phyloP scores from a whole-genome alignment of 805 yeast genomes.

The Pichia cabralensis region DNA sequence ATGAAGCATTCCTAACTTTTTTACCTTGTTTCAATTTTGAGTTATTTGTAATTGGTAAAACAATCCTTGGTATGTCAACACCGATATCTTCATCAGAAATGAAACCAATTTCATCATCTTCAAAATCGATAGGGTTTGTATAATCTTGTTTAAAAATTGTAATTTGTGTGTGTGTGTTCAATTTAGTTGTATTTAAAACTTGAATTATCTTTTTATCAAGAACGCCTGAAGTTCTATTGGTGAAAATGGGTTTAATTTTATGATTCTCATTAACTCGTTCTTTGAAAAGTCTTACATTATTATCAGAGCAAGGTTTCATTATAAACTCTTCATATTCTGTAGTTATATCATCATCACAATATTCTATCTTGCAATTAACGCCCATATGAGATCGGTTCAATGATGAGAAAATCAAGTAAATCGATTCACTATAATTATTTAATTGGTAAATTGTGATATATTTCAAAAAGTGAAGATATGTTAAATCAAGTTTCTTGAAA shows the following conservation, averaged over 20 bases:
- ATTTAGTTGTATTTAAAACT: constrained; percentile 9
- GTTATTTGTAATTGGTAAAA: constrained; percentile 5
- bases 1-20: constrained; percentile 16
- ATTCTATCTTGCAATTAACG: constrained; percentile 9
- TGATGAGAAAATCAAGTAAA: constrained; percentile 19
- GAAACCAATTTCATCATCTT: constrained; percentile 10
- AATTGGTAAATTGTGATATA: constrained; percentile 16
- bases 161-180: constrained; percentile 3
- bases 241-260: constrained; percentile 17
- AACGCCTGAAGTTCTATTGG: constrained; percentile 10
- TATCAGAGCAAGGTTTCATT: constrained; percentile 14
- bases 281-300: constrained; percentile 15
- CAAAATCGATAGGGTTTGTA: constrained; percentile 10
- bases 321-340: constrained; percentile 19
- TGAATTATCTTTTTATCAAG: constrained; percentile 16
- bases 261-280: constrained; percentile 15
- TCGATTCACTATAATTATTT: constrained; percentile 20
- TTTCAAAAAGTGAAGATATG: constrained; percentile 13
- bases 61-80: constrained; percentile 7
- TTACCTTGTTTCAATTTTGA: neutral
- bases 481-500: constrained; percentile 15
- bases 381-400: constrained; percentile 2
- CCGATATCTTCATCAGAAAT: constrained; percentile 4
- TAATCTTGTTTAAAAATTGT: constrained; percentile 7
- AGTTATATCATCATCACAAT: constrained; percentile 7